Base-by-base conservation (phyloP, 2,329 filamentous ascomycete species). In the Arthrobotrys sphaeroides region DNA sequence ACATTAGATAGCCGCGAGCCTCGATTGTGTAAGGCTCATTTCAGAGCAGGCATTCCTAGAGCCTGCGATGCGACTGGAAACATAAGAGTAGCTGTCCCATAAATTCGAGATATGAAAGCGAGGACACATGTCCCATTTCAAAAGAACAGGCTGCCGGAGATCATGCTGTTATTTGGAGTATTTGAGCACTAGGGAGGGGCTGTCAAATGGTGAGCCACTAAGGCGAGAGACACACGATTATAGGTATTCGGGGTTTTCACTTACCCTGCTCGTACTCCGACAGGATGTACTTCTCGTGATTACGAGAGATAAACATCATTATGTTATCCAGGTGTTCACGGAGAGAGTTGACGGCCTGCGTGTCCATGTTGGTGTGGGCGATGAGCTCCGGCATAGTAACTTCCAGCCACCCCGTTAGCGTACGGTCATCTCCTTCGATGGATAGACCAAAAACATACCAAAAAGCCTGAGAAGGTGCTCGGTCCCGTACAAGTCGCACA, bases 291-390 rank as follows among this genome's bases (percentile, higher is more conserved):
- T 87, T 87, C 69, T 88, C 86, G 12, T 90, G 89, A 80, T 94
- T 89, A 79, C 90, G 91, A 73, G 90, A 88, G 66, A 99, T 86
- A 93, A 94, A 99, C 64, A 88, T 86, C 9, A 90, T 92, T 83
- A 99, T 90, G 83, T 93, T 94, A 78, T 88, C 87, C 13, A 99
- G 87, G 82, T 99, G 95, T 80, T 97, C 93, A 10, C 93, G 90
- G 24, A 98, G 88, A 51, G 93, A 91, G 77, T 90, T 91, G 43
- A 97, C 92, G 1, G 93, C 94, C 82, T 96, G 93, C 62, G 90
- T 87, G 81, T 98, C 95, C 93, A 99, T 97, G 83, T 98, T 98
- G 61, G 95, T 99, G 82, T 99, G 95, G 2, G 94, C 94, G 77
- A 98, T 90, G 42, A 98, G 89, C 81, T 99, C 95, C 0, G 95